A percentile compares a stretch with the other conserved stretches of the same genome.
Conservation (phyloP, 208 protist species). For the Trypanosoma caninum region DNA sequence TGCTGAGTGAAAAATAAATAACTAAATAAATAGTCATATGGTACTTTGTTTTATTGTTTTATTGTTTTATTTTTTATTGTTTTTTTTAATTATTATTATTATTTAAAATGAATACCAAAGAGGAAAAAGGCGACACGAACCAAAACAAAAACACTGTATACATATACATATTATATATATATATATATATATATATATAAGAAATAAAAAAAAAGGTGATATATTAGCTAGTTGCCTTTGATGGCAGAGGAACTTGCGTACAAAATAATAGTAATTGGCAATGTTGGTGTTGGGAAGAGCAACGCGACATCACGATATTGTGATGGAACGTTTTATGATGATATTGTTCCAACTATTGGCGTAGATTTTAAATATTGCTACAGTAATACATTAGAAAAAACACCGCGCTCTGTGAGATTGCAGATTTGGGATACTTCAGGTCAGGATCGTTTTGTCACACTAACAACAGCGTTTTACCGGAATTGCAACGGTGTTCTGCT, state of each 20-base stretch:
- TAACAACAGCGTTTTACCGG: slow-evolving; percentile 91
- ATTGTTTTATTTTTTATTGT: too few species aligned
- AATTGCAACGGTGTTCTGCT: slow-evolving; percentile 91
- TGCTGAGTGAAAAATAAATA: too few species aligned
- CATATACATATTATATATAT: too few species aligned
- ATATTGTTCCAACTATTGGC: slow-evolving; percentile 80
- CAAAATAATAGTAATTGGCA: slow-evolving; percentile 90
- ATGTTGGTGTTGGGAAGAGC: slow-evolving; percentile 90
- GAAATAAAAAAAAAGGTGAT: slow-evolving; percentile 1
- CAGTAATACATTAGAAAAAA: slow-evolving; percentile 71
- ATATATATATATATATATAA: too few species aligned
- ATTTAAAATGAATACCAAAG: not conserved
- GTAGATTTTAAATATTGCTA: slow-evolving; percentile 88
- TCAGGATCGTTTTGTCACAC: slow-evolving; percentile 86
- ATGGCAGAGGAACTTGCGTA: slow-evolving; percentile 84
- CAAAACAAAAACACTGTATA: too few species aligned
- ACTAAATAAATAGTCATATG: too few species aligned
- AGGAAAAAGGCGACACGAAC: not conserved
- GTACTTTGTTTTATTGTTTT: too few species aligned
- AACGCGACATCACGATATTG: slow-evolving; percentile 88
- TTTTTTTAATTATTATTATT: too few species aligned
- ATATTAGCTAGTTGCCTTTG: not conserved
- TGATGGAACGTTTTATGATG: slow-evolving; percentile 77
- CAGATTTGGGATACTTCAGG: slow-evolving; percentile 91
- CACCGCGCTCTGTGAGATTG: slow-evolving; percentile 66